Evolutionary conservation across 805 yeast genomes (phyloP).

Genomic region (Candida maesae): DNA sequence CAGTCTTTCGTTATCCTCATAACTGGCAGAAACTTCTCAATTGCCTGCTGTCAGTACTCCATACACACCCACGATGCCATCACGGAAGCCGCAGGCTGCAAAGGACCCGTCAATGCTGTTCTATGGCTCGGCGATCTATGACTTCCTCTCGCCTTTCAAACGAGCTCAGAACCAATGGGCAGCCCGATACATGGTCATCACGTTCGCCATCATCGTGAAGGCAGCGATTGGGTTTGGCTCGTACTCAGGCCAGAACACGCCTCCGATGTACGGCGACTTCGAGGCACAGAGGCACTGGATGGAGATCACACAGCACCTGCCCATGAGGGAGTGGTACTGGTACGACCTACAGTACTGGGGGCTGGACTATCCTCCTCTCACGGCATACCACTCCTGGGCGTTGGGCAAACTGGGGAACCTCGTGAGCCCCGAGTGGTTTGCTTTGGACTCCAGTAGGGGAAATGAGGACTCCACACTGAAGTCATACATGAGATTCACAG

Average conservation of each 20-base stretch:
- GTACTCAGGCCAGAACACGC: constrained; percentile 65
- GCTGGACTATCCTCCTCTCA: constrained; percentile 92
- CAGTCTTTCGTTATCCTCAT: too few relatives aligned
- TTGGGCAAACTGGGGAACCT: constrained; percentile 69
- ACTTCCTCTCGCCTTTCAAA: constrained; percentile 72
- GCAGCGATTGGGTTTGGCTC: constrained; percentile 88
- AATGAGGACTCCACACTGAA: constrained; percentile 63
- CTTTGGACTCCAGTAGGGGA: constrained; percentile 69
- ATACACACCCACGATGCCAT: background rate
- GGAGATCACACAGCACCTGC: constrained; percentile 79
- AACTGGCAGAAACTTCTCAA: too few relatives aligned
- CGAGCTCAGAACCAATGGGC: constrained; percentile 89
- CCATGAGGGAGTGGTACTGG: constrained; percentile 78
- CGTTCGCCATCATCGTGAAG: constrained; percentile 71
- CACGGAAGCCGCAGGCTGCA: constrained; percentile 1
- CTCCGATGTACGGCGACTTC: constrained; percentile 92
- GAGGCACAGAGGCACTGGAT: constrained; percentile 99
- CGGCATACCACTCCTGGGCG: constrained; percentile 88
- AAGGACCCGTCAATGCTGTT: constrained; percentile 33
- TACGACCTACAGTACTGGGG: constrained; percentile 95
- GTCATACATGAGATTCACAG: constrained; percentile 81
- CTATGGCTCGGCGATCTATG: constrained; percentile 66
- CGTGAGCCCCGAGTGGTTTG: constrained; percentile 73
- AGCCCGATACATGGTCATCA: constrained; percentile 69
- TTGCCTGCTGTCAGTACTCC: too few relatives aligned